These are phyloP conservation scores for Chrysoporthe puriensis DNA, from an alignment of 2,329 filamentous ascomycete genomes.

Conservation along the genomic window DNA sequence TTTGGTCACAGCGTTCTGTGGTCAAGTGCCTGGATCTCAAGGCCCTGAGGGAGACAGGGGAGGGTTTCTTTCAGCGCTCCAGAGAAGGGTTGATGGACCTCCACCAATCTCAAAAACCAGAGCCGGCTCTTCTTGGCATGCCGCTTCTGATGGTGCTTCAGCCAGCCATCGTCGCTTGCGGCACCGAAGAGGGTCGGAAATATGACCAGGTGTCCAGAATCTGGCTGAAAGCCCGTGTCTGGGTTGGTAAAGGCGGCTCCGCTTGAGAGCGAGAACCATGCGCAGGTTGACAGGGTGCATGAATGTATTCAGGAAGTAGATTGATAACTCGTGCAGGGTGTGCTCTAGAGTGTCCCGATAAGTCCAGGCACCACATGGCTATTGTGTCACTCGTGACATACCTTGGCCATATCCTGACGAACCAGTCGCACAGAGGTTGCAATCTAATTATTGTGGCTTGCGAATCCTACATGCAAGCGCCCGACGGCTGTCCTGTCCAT, in stretches of 20 bases:
- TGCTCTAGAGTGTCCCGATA: background rate
- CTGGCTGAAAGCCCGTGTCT: constrained; percentile 9
- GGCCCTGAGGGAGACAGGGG: background rate
- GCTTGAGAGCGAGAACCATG: background rate
- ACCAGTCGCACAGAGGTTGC: background rate
- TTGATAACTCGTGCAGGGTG: background rate
- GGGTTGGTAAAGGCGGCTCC: background rate
- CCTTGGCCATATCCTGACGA: background rate
- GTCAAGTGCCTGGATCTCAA: background rate
- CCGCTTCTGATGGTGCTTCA: constrained; percentile 3
- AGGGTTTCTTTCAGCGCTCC: background rate
- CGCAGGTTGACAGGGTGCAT: background rate
- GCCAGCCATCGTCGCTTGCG: constrained; percentile 6
- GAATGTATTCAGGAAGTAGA: constrained; percentile 7
- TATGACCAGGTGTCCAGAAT: constrained; percentile 7
- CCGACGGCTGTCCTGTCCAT: background rate
- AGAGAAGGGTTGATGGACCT: background rate
- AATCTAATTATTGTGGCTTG: background rate
- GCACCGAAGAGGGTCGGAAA: constrained; percentile 4
- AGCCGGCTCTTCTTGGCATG: background rate
- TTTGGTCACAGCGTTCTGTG: constrained; percentile 1
- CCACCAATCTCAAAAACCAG: constrained; percentile 1
- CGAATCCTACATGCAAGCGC: background rate
- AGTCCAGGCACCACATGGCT: background rate
- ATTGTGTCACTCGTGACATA: background rate